Conservation (phyloP, 192 early-diverging fungal genomes). For the Entophlyctis helioformis region DNA sequence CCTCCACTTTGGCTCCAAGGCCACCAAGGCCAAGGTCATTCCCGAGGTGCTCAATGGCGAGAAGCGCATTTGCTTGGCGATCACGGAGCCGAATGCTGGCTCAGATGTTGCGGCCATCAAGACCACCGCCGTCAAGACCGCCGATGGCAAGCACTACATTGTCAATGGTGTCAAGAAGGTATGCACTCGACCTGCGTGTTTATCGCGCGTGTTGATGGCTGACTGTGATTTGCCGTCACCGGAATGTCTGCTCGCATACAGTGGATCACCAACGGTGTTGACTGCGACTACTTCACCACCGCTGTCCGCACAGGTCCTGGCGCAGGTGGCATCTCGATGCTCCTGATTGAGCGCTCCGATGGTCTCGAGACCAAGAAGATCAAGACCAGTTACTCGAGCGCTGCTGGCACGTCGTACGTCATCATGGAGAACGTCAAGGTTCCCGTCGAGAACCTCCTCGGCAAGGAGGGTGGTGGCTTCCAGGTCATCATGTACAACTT, state of each 20-base stretch:
- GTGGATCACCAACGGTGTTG: constrained; percentile 26
- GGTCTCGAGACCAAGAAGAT: constrained; percentile 50
- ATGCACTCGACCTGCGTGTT: no score
- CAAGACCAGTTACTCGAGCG: constrained; percentile 51
- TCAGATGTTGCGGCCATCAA: constrained; percentile 30
- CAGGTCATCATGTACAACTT: constrained; percentile 60
- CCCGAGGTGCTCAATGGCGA: constrained; percentile 24
- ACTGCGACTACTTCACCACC: constrained; percentile 42
- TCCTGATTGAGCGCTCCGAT: constrained; percentile 53
- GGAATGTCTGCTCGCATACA: constrained; percentile 44
- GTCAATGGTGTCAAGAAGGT: constrained; percentile 31
- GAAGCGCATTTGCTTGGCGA: no score
- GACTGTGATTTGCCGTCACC: constrained; percentile 36
- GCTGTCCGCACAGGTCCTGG: constrained; percentile 31
- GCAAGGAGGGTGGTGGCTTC: constrained; percentile 53
- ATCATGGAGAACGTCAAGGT: constrained; percentile 59
- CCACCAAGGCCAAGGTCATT: constrained; percentile 31
- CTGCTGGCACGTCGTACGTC: constrained; percentile 49
- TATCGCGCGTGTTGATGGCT: no score
- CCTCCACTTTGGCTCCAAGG: constrained; percentile 21
- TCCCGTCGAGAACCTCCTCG: constrained; percentile 55
- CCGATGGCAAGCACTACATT: no score
- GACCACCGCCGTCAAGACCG: constrained; percentile 29
- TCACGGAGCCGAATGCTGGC: constrained; percentile 23
- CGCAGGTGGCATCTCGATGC: constrained; percentile 49